phyloP scores from a whole-genome alignment of 1,139 yeast genomes.

The Chernovozyma sophiae-reginae region DNA sequence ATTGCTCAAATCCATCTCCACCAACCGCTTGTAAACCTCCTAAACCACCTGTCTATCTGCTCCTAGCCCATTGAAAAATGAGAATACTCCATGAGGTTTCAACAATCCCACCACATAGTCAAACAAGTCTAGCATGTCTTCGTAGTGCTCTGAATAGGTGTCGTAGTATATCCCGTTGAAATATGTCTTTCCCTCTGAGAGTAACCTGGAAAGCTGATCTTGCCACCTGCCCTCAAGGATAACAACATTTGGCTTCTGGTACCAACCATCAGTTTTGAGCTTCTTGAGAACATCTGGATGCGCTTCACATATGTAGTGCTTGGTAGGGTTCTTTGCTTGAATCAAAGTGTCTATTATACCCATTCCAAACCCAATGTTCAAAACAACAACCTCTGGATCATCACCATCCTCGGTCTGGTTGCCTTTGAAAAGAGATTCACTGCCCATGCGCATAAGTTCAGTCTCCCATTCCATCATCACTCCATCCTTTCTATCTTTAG shows the following conservation, averaged over 20 bases:
- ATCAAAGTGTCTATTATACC: slow-evolving; percentile 87
- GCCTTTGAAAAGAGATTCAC: slow-evolving; percentile 58
- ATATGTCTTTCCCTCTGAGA: slow-evolving; percentile 59
- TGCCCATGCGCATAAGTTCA: slow-evolving; percentile 74
- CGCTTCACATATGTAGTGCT: slow-evolving; percentile 89
- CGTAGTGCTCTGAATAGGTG: slow-evolving; percentile 83
- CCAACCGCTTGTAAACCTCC: slow-evolving; percentile 83
- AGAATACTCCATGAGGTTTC: slow-evolving; percentile 76
- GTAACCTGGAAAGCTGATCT: slow-evolving; percentile 61
- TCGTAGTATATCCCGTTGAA: slow-evolving; percentile 93
- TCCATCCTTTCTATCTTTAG: slow-evolving; percentile 75
- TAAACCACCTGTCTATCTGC: slow-evolving; percentile 88
- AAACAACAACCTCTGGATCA: slow-evolving; percentile 47
- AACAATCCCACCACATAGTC: slow-evolving; percentile 78
- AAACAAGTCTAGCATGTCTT: slow-evolving; percentile 81
- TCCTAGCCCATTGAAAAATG: slow-evolving; percentile 94
- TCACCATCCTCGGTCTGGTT: slow-evolving; percentile 22
- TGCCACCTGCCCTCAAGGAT: slow-evolving; percentile 91
- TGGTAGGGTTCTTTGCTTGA: slow-evolving; percentile 53
- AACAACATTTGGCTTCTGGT: slow-evolving; percentile 64
- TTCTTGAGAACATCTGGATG: slow-evolving; percentile 84
- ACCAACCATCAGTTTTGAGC: slow-evolving; percentile 79
- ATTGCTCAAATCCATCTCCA: slow-evolving; percentile 71
- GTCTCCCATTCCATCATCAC: slow-evolving; percentile 99
- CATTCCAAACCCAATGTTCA: slow-evolving; percentile 95